These are phyloP conservation scores for Passiflora organensis DNA, from an alignment of 345 rosid genomes.

Conservation along the genomic window DNA sequence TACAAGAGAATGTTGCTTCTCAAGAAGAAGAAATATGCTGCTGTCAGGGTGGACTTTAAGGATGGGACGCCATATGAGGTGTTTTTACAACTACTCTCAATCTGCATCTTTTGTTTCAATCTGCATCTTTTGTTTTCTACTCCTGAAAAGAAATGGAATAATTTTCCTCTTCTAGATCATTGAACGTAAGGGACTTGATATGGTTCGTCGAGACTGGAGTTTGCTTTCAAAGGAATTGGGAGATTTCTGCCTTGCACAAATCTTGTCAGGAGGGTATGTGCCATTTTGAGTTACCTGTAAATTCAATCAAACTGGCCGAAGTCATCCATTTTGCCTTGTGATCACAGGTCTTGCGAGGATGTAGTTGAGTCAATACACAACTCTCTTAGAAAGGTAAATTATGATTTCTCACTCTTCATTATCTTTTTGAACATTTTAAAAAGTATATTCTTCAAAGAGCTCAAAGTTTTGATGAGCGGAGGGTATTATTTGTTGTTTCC, in stretches of 20 bases:
- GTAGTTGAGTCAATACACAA: constrained; percentile 84
- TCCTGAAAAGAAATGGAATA: constrained; percentile 16
- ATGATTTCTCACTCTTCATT: not conserved
- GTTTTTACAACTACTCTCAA: constrained; percentile 3
- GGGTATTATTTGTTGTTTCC: no score
- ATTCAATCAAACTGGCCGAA: constrained; percentile 7
- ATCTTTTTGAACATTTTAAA: no score
- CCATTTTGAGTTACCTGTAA: constrained; percentile 7
- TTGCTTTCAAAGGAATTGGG: constrained; percentile 90
- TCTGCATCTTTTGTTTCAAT: no score
- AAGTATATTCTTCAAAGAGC: no score
- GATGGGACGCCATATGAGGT: constrained; percentile 82
- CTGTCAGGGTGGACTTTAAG: constrained; percentile 76
- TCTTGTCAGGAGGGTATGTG: constrained; percentile 86
- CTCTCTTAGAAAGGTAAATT: constrained; percentile 69
- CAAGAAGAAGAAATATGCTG: constrained; percentile 98
- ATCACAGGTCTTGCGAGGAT: constrained; percentile 84
- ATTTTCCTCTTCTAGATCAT: constrained; percentile 55
- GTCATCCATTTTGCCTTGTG: constrained; percentile 12
- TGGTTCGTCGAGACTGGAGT: constrained; percentile 99
- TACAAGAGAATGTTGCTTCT: constrained; percentile 98
- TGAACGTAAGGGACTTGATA: constrained; percentile 97
- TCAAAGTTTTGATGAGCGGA: no score
- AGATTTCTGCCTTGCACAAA: constrained; percentile 76
- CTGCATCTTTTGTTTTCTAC: constrained; percentile 2